Base-by-base conservation (phyloP, 2,329 filamentous ascomycete genomes). In the Sclerotinia spermophila region DNA sequence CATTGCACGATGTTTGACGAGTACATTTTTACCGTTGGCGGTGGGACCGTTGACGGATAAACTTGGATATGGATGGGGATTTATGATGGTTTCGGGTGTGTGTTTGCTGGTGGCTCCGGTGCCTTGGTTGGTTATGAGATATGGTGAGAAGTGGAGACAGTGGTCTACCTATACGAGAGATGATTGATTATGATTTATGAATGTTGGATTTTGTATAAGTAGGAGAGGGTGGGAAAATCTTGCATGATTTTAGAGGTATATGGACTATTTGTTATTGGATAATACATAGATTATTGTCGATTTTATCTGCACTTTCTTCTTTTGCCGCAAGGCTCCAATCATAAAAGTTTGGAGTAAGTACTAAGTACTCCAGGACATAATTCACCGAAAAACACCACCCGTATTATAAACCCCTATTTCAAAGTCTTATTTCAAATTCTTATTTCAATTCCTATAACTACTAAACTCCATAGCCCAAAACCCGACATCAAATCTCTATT, bases 11-110 rank as follows among this genome's bases (percentile, higher is more conserved):
- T 76, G 75, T 66, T 53, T 78, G 13, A 73, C 64, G 78, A 84
- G 86, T 5, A 88, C 87, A 0, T 85, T 89, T 55, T 73, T 89
- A 45, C 87, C 87, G 0, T 80, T 89, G 59, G 78, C 81, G 0
- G 82, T 84, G 0, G 82, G 80, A 1, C 85, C 86, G 0, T 75
- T 89, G 58, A 81, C 84, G 0, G 81, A 82, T 15, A 71, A 69
- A 0, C 79, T 87, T 19, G 87, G 86, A 3, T 76, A 88, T 62
- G 77, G 75, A 15, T 74, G 73, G 69, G 75, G 75, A 2, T 77
- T 77, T 55, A 35, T 74, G 59, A 44, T 77, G 33, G 21, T 77
- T 40, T 83, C 81, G 0, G 81, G 71, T 0, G 44, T 83, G 0
- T 82, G 81, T 61, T 72, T 86, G 3, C 71, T 78, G 3, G 73